A percentile compares a stretch with the other conserved stretches of the same genome.
phyloP scores from a whole-genome alignment of 352 stramenopile species.

The Pythium periplocum region DNA sequence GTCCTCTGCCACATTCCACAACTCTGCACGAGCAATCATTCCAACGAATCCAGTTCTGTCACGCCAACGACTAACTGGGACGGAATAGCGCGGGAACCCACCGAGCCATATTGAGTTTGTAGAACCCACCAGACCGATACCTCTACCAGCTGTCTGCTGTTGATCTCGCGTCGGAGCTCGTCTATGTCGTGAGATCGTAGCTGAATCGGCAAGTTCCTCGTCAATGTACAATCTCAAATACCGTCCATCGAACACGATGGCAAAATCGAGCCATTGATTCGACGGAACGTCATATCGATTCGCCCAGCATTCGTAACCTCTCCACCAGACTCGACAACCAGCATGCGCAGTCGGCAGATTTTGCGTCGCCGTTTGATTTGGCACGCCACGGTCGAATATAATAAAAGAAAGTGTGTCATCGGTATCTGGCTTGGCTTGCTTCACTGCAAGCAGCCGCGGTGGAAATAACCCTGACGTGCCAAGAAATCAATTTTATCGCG shows the following conservation, averaged over 20 bases:
- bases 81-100: conserved; percentile 42
- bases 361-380: neutral
- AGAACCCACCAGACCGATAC: neutral
- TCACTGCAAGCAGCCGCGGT: conserved; percentile 1
- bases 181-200: conserved; percentile 1
- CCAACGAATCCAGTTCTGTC: conserved; percentile 46
- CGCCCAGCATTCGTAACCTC: conserved; percentile 37
- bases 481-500: too few relatives aligned
- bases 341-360: conserved; percentile 8
- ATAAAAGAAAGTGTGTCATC: conserved; percentile 23
- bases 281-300: conserved; percentile 44
- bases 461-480: neutral
- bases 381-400: conserved; percentile 46
- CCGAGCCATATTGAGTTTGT: conserved; percentile 46
- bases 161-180: neutral
- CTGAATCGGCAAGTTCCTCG: conserved; percentile 37
- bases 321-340: conserved; percentile 45
- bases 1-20: conserved; percentile 16
- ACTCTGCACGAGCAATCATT: conserved; percentile 23
- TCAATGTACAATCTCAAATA: conserved; percentile 50
- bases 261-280: conserved; percentile 44
- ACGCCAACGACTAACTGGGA: conserved; percentile 44
- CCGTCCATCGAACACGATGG: conserved; percentile 38
- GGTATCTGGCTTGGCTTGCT: neutral
- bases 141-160: too few relatives aligned